Evolutionary conservation across 768 basidiomycete species (phyloP), one percentile per base, ranked within the genome.

Genomic region (Russula griseocarnosa): DNA sequence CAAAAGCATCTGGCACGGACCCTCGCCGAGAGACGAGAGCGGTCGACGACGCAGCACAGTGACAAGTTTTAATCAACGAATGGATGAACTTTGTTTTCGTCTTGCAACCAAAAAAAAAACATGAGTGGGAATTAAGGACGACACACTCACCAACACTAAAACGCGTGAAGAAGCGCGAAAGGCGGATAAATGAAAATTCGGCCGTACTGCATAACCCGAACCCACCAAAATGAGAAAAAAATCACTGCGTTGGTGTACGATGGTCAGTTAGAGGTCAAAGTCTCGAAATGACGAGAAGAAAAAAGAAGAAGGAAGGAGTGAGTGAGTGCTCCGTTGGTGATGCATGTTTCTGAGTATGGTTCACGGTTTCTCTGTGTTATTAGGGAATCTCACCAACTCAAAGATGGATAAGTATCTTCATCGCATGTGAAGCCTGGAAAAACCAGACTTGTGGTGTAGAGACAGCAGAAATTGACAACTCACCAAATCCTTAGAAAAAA

Each of bases 271-370:
- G 44, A 14, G 49, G 30, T 1, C 34, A 1, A 10, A 42, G 42
- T 6, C 26, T 34, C 11, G 49, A n/a, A 50, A 16, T 32, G 20
- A 7, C 13, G 30, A 28, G 9, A 9, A 28, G 28, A 32, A 32
- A 9, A 9, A 9, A 1, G 36, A 36, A 36, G 30, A 32, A 10
- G n/a, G 11, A 38, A 26, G 26, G 30, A 5, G 9, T n/a, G 32
- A 8, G 10, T 55, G 53, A 55, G 42, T 44, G 68, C 68, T 69
- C 68, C 55, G 68, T 67, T 69, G 68, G 68, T 69, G 68, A 69
- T 69, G 68, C 68, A 69, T 69, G 68, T 69, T 66, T 36, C 36
- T 61, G 68, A 69, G 68, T 67, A 59, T 67, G 68, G 68, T 47
- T 67, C 68, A 69, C 28, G 24, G 68, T 18, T 32, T 47, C 46